Base-by-base conservation (phyloP, 202 grass and related monocot species). In the Brachypodium distachyon region DNA sequence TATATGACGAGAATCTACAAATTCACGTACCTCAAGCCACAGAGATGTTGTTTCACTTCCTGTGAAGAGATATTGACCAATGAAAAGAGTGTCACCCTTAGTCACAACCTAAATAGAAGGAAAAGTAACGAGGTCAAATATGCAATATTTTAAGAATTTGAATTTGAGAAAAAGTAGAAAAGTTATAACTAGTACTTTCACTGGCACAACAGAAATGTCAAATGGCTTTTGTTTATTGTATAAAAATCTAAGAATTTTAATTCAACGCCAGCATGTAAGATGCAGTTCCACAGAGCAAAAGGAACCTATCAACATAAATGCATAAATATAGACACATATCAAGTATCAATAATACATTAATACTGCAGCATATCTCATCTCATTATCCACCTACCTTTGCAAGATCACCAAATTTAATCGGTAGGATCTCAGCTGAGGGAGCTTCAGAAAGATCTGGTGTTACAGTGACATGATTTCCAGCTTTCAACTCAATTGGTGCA, bases 11-110 rank as follows among this genome's bases (percentile, higher is more conserved):
- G 41, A 59, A 61, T 31, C 7, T 42, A 42, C 13, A 76, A 70
- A 66, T 47, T 59, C 9, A 26, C 80, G 33, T 22, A 95, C 96
- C 89, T 98, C 96, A 87, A 98, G 87, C 96, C 89, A 98, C 8
- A 92, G 77, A 81, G 96, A 98, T 26, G 96, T 95, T 69, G 89
- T 67, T 92, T 98, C 96, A 81, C 96, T 95, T 89, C 96, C 96
- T 23, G 96, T 98, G 77, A 92, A 98, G 72, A 98, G 96, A 95
- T 98, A 98, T 75, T 98, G 96, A 17, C 96, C 96, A 67, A 98
- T 81, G 73, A 98, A 98, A 78, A 98, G 89, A 76, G 96, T 98
- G 70, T 98, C 92, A 61, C 96, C 96, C 43, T 83, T 84, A 81
- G 92, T 98, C n/a, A 92, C 91, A 74, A 42, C 89, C 96, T 98